phyloP scores from a whole-genome alignment of 257 asterid genomes.

The Gentiana macrophylla region DNA sequence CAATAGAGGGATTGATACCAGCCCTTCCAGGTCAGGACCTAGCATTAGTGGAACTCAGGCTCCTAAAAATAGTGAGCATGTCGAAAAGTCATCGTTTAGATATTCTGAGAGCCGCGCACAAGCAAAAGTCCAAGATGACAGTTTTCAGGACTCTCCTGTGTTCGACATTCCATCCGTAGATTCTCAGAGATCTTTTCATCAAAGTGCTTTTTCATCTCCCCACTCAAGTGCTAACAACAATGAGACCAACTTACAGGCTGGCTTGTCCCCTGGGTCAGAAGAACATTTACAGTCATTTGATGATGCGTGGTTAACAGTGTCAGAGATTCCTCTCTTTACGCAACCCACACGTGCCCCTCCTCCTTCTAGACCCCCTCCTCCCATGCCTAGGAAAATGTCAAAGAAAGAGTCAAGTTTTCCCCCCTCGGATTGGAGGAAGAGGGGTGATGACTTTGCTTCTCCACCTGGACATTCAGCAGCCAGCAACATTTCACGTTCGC shows the following conservation, averaged over 20 bases:
- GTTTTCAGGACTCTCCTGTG: conserved; percentile 53
- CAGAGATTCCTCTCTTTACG: conserved; percentile 88
- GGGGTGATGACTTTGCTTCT: conserved; percentile 46
- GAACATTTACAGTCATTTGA: conserved; percentile 45
- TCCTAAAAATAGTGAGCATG: conserved; percentile 30
- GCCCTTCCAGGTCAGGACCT: conserved; percentile 40
- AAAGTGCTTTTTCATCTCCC: conserved; percentile 45
- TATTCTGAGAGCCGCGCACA: conserved; percentile 42
- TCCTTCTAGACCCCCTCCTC: conserved; percentile 97
- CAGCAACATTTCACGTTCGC: conserved; percentile 55
- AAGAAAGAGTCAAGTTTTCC: conserved; percentile 39
- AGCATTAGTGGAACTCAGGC: conserved; percentile 23
- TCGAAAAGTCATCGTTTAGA: conserved; percentile 41
- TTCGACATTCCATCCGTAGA: conserved; percentile 70
- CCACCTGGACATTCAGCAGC: conserved; percentile 41
- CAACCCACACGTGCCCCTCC: conserved; percentile 92
- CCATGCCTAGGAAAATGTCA: conserved; percentile 51
- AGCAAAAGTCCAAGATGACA: conserved; percentile 40
- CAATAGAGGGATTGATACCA: conserved; percentile 39
- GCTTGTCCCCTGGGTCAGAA: conserved; percentile 46
- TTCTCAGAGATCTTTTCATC: conserved; percentile 44
- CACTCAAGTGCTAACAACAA: conserved; percentile 18
- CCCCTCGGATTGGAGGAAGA: conserved; percentile 48
- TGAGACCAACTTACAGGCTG: conserved; percentile 37
- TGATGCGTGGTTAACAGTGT: conserved; percentile 80